phyloP scores from a whole-genome alignment of 2,329 filamentous ascomycete genomes.

The Apiospora koreana region DNA sequence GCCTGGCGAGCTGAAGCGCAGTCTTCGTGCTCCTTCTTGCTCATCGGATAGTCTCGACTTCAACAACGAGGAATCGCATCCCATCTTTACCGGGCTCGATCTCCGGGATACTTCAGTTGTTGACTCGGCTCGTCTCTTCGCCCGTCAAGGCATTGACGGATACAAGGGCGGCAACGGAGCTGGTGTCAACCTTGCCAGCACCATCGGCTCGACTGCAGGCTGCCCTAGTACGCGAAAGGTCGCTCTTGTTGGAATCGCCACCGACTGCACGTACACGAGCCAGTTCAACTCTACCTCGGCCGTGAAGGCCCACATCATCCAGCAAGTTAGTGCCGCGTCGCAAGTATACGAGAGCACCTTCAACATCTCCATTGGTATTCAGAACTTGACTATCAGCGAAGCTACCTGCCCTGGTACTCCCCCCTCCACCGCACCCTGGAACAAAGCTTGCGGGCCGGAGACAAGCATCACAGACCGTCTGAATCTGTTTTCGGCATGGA shows the following conservation, averaged over 20 bases:
- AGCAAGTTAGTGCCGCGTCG: constrained; percentile 83
- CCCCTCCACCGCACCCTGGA: constrained; percentile 75
- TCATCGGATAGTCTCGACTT: constrained; percentile 75
- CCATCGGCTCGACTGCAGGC: constrained; percentile 80
- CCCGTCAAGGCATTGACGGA: constrained; percentile 70
- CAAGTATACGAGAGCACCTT: constrained; percentile 87
- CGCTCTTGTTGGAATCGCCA: constrained; percentile 86
- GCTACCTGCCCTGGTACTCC: constrained; percentile 71
- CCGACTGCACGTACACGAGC: constrained; percentile 85
- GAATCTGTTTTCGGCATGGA: constrained; percentile 87
- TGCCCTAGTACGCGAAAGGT: constrained; percentile 91
- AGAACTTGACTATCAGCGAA: constrained; percentile 79
- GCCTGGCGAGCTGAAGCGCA: constrained; percentile 67
- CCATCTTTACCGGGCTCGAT: constrained; percentile 58
- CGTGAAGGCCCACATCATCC: constrained; percentile 76
- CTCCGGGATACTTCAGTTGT: constrained; percentile 60
- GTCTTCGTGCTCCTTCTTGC: constrained; percentile 56
- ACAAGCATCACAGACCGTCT: constrained; percentile 74
- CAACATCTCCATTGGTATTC: constrained; percentile 90
- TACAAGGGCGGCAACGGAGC: constrained; percentile 73
- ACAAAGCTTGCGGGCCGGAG: constrained; percentile 68
- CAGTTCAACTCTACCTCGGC: constrained; percentile 66
- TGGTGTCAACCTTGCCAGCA: constrained; percentile 74
- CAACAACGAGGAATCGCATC: constrained; percentile 74
- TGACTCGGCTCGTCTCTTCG: constrained; percentile 67